These are phyloP conservation scores for Macrocystidia cucumis DNA, from an alignment of 1,284 basidiomycete genomes.

Conservation along the genomic window DNA sequence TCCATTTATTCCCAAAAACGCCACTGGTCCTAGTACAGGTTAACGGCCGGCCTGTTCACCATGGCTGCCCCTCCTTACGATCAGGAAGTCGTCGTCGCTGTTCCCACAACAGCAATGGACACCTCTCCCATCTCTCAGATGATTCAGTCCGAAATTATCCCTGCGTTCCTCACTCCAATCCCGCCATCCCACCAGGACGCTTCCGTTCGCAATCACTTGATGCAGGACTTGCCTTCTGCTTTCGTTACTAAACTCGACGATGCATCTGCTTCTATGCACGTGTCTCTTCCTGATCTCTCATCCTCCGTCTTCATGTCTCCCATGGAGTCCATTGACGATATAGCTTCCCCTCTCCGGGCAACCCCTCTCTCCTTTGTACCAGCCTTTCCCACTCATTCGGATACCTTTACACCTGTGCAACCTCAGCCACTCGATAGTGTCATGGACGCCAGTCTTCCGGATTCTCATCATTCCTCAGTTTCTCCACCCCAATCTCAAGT, in stretches of 20 bases:
- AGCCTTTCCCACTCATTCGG: conserved; percentile 28
- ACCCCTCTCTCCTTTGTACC: conserved; percentile 21
- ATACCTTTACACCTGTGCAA: conserved; percentile 21
- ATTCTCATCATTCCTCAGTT: conserved; percentile 30
- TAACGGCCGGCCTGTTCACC: conserved; percentile 6
- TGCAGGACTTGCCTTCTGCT: conserved; percentile 25
- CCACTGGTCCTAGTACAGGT: too few species aligned
- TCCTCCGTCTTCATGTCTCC: conserved; percentile 23
- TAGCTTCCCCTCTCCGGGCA: conserved; percentile 14
- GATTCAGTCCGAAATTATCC: conserved; percentile 15
- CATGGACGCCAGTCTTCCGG: too few species aligned
- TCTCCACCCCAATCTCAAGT: conserved; percentile 31
- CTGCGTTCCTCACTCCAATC: conserved; percentile 17
- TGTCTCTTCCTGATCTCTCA: conserved; percentile 25
- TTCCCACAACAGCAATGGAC: conserved; percentile 24
- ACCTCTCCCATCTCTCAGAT: conserved; percentile 20
- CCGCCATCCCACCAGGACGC: conserved; percentile 12
- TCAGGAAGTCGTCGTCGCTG: conserved; percentile 21
- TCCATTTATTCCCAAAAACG: too few species aligned
- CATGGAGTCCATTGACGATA: conserved; percentile 34
- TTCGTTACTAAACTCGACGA: conserved; percentile 32
- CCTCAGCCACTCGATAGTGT: conserved; percentile 22
- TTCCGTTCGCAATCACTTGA: conserved; percentile 13
- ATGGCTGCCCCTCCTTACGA: conserved; percentile 20
- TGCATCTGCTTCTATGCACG: conserved; percentile 28